phyloP scores from a whole-genome alignment of 1,284 basidiomycete species.

The Pyrrhoderma noxium region DNA sequence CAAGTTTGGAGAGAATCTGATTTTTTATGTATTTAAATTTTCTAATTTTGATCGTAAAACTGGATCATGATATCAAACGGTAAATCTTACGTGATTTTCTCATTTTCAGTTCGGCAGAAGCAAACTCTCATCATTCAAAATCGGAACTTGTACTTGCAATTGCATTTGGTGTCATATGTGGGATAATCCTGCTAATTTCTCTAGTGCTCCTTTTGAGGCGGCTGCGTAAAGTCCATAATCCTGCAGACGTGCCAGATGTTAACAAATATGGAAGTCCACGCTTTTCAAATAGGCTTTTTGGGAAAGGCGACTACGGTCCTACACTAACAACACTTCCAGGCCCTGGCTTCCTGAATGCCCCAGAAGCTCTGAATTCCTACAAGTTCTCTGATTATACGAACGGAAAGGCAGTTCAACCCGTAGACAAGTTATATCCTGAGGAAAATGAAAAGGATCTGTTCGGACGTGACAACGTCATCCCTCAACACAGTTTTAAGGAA shows the following conservation, averaged over 20 bases:
- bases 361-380: neutral
- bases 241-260: too few species aligned
- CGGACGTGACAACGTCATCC: neutral
- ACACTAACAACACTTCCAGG: neutral
- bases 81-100: too few species aligned
- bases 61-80: too few species aligned
- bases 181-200: neutral
- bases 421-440: neutral
- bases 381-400: neutral
- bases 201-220: neutral
- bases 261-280: neutral
- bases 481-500: neutral
- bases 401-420: neutral
- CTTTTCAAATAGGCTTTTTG: neutral
- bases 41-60: too few species aligned
- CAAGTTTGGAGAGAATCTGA: too few species aligned
- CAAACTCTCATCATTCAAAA: neutral
- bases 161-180: constrained; percentile 10
- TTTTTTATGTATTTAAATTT: too few species aligned
- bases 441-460: neutral
- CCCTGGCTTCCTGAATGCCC: constrained; percentile 2
- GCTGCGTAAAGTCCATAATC: too few species aligned
- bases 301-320: constrained; percentile 2
- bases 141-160: constrained; percentile 11
- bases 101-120: too few species aligned